Evolutionary conservation across 2,329 filamentous ascomycete genomes (phyloP).

Genomic region (Aspergillus quadrilineatus): DNA sequence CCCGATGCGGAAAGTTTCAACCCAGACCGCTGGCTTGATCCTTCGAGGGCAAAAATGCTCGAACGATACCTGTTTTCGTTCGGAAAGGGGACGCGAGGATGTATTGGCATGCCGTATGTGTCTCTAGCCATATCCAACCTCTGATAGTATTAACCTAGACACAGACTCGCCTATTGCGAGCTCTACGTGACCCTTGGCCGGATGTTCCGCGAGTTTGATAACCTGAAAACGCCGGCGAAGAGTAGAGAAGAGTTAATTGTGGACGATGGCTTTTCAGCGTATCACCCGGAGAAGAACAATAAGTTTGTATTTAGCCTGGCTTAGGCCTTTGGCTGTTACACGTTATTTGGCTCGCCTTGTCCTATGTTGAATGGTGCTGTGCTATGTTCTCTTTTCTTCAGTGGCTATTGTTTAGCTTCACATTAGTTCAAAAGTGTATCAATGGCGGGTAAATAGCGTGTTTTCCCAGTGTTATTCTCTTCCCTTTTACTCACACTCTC

Average conservation of each 20-base stretch:
- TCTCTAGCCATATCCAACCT: neutral
- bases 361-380: neutral
- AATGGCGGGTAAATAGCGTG: neutral
- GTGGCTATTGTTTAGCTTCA: neutral
- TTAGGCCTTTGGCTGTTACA: neutral
- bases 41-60: constrained; percentile 12
- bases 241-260: constrained; percentile 27
- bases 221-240: constrained; percentile 21
- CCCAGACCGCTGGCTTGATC: constrained; percentile 37
- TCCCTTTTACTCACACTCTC: neutral
- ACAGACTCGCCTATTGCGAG: constrained; percentile 36
- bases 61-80: constrained; percentile 41
- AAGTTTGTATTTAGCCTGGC: constrained; percentile 23
- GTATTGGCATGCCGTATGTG: constrained; percentile 35
- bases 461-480: too few relatives aligned
- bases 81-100: constrained; percentile 35
- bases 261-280: constrained; percentile 32
- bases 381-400: neutral
- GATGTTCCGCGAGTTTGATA: constrained; percentile 30
- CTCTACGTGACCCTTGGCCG: constrained; percentile 34
- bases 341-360: too few relatives aligned
- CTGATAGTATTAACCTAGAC: neutral
- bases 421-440: neutral
- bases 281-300: constrained; percentile 19
- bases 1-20: constrained; percentile 35